phyloP scores from a whole-genome alignment of 495 filamentous ascomycete genomes.

The Aspergillus haitiensis region DNA sequence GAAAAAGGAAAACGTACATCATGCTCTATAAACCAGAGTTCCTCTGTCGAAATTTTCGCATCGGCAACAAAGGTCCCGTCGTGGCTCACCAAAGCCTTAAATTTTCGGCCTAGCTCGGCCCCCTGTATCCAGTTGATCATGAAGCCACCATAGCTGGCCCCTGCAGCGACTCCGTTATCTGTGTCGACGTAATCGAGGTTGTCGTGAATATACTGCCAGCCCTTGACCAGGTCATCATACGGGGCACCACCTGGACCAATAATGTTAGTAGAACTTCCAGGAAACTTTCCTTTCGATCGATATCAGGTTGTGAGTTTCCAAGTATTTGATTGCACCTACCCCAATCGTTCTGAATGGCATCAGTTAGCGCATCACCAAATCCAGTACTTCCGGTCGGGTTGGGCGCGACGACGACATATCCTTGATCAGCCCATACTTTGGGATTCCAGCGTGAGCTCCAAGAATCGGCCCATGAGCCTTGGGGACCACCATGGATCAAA shows the following conservation, averaged over 20 bases:
- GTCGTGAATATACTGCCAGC: constrained; percentile 50
- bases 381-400: constrained; percentile 55
- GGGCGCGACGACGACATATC: constrained; percentile 55
- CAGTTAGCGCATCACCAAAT: constrained; percentile 49
- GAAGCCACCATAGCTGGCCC: constrained; percentile 54
- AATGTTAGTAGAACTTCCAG: not conserved
- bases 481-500: constrained; percentile 56
- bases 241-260: constrained; percentile 40
- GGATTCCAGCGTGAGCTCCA: constrained; percentile 56
- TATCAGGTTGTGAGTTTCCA: too few species aligned
- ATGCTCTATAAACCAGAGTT: constrained; percentile 48
- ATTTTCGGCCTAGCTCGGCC: constrained; percentile 50
- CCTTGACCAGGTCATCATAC: constrained; percentile 55
- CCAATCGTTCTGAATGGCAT: constrained; percentile 52
- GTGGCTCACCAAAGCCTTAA: constrained; percentile 54
- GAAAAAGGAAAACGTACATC: constrained; percentile 25
- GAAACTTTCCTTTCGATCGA: too few species aligned
- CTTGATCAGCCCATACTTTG: constrained; percentile 57
- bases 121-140: constrained; percentile 63
- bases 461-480: constrained; percentile 47
- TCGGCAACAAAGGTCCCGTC: constrained; percentile 49
- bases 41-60: constrained; percentile 47
- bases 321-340: constrained; percentile 26
- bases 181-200: constrained; percentile 52
- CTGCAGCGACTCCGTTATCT: constrained; percentile 48